Percentiles rank a stretch among this genome's conserved stretches.
Conservation (phyloP, 805 yeast genomes). For the Nakazawaea holstii region DNA sequence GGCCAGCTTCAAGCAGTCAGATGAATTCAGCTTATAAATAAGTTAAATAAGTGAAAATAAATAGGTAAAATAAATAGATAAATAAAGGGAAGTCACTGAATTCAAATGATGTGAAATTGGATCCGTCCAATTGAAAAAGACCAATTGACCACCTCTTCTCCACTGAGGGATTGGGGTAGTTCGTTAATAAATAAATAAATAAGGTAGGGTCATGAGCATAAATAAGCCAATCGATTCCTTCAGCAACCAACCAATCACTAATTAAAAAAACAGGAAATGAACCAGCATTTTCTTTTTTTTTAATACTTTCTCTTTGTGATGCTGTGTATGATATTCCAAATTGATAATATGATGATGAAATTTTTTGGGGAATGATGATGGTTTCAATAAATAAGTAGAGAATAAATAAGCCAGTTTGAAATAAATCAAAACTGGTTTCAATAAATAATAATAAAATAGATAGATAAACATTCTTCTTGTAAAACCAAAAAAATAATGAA, state of each 20-base stretch:
- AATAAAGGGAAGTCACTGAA: neutral
- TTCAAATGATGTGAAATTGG: too few species aligned
- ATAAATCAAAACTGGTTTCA: slow-evolving; percentile 1
- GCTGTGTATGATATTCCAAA: too few species aligned
- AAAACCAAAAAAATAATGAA: neutral
- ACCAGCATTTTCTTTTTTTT: neutral
- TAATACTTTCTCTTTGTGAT: too few species aligned
- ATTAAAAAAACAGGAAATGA: neutral
- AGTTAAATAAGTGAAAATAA: neutral
- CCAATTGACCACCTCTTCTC: neutral
- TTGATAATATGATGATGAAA: neutral
- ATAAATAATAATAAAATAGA: slow-evolving; percentile 5
- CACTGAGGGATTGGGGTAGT: neutral
- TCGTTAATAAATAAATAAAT: neutral
- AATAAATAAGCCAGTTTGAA: slow-evolving; percentile 4
- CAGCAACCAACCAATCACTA: neutral
- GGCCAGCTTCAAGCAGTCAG: too few species aligned
- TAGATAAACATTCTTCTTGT: neutral
- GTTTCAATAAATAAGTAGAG: slow-evolving; percentile 9
- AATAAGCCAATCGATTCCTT: slow-evolving; percentile 2
- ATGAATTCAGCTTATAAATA: neutral
- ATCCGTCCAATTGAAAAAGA: too few species aligned
- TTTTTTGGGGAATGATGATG: neutral
- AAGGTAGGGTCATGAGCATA: slow-evolving; percentile 8
- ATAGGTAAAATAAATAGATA: neutral